Base-by-base conservation (phyloP, 2,329 filamentous ascomycete genomes). In the Ploettnerulaceae sp. region DNA sequence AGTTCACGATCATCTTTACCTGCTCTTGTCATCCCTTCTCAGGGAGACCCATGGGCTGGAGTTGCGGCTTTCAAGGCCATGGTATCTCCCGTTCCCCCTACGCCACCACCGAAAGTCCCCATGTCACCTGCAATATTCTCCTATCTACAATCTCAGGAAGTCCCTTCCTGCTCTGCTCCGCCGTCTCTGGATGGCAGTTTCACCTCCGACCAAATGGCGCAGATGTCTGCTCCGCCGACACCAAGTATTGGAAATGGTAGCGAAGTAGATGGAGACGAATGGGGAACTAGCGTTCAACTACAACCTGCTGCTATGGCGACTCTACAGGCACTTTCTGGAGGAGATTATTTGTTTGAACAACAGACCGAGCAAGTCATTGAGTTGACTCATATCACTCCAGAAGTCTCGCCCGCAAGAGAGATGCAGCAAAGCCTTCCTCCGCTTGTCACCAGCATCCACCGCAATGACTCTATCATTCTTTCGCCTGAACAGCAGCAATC, bases 131-230 rank as follows among this genome's bases (percentile, higher is more conserved):
- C 80, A 14, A 79, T 84, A 47, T 73, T 91, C 56, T 81, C 81
- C 8, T 82, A 86, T 61, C 80, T 95, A 40, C 77, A 80, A 56
- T 78, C 80, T 49, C 75, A 82, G 17, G 76, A 80, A 37, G 74
- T 91, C 3, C 89, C 89, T 1, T 82, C 80, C 26, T 77, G 81
- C 22, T 90, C 88, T 45, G 84, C 87, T 5, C 84, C 90, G 4
- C 91, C 91, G 3, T 96, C 91, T 4, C 51, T 66, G 3, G 90
- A 95, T 68, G 90, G 89, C 17, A 95, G 89, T 67, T 70, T 93
- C 59, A 85, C 82, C 7, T 95, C 90, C 2, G 90, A 96, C 62
- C 89, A 95, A 64, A 77, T 94, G 66, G 87, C 89, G 1, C 77
- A 76, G 43, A 76, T 89, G 64, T 95, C 89, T 60, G 88, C 88